phyloP scores from a whole-genome alignment of 2,329 filamentous ascomycete species.

The Arthroderma sp. region DNA sequence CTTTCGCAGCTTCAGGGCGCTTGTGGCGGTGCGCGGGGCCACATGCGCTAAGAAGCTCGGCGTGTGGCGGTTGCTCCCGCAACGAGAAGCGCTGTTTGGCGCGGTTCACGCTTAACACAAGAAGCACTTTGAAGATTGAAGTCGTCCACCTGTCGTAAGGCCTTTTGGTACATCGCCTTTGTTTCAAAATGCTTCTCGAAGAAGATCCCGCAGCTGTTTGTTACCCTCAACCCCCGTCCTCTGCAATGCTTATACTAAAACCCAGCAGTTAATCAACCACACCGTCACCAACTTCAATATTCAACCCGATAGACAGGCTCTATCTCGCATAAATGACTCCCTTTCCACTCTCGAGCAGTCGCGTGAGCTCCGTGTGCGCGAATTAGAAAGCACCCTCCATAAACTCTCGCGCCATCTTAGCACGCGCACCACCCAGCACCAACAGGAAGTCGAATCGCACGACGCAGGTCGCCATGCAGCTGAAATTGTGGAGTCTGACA shows the following conservation, averaged over 20 bases:
- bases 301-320: slow-evolving; percentile 67
- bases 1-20: too few species aligned
- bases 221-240: slow-evolving; percentile 1
- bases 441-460: slow-evolving; percentile 61
- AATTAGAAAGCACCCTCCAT: slow-evolving; percentile 54
- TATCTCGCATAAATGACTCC: slow-evolving; percentile 72
- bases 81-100: too few species aligned
- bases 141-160: too few species aligned
- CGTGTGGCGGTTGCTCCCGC: too few species aligned
- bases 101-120: too few species aligned
- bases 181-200: slow-evolving; percentile 70
- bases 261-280: slow-evolving; percentile 66
- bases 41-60: too few species aligned
- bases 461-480: slow-evolving; percentile 68
- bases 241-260: slow-evolving; percentile 1
- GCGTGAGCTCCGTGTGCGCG: slow-evolving; percentile 62
- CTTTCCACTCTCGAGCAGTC: slow-evolving; percentile 72
- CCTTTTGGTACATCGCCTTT: too few species aligned
- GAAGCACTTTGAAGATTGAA: too few species aligned
- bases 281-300: slow-evolving; percentile 95
- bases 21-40: too few species aligned
- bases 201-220: slow-evolving; percentile 72
- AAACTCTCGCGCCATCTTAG: slow-evolving; percentile 64
- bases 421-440: slow-evolving; percentile 61
- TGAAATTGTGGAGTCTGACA: slow-evolving; percentile 76